Conservation (phyloP, 2,329 filamentous ascomycete genomes). For the Talaromyces sp. region DNA sequence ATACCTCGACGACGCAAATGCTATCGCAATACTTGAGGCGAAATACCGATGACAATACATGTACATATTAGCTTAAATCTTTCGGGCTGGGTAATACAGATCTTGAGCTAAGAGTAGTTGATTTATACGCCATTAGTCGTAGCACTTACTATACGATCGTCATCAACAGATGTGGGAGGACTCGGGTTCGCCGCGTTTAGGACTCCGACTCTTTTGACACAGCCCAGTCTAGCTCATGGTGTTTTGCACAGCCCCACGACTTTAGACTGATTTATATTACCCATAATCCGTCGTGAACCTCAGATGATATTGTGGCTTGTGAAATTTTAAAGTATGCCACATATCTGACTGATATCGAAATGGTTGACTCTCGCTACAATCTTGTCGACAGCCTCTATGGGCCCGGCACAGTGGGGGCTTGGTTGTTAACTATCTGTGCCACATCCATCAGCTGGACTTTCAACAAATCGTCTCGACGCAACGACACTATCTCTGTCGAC, state of each 20-base stretch:
- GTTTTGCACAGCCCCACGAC: not conserved
- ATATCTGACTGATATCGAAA: not conserved
- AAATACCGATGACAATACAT: no score
- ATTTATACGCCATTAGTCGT: no score
- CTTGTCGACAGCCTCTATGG: not conserved
- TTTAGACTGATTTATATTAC: not conserved
- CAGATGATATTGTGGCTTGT: not conserved
- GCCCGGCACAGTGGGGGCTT: not conserved
- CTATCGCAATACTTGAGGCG: no score
- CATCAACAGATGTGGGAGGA: not conserved
- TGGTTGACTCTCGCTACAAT: not conserved
- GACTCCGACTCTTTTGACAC: not conserved
- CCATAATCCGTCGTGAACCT: not conserved
- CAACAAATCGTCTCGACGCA: not conserved
- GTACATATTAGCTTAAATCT: no score
- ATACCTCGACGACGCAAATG: no score
- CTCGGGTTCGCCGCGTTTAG: not conserved
- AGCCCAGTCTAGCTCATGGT: not conserved
- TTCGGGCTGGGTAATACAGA: no score
- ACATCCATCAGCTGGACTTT: not conserved
- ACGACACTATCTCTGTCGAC: not conserved
- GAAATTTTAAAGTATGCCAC: not conserved
- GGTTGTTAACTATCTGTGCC: not conserved
- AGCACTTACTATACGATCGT: no score
- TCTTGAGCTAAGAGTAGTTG: no score